Percentiles rank a stretch among this genome's conserved stretches.
These are phyloP conservation scores for Lipomyces kockii DNA, from an alignment of 805 yeast genomes.

Conservation along the genomic window DNA sequence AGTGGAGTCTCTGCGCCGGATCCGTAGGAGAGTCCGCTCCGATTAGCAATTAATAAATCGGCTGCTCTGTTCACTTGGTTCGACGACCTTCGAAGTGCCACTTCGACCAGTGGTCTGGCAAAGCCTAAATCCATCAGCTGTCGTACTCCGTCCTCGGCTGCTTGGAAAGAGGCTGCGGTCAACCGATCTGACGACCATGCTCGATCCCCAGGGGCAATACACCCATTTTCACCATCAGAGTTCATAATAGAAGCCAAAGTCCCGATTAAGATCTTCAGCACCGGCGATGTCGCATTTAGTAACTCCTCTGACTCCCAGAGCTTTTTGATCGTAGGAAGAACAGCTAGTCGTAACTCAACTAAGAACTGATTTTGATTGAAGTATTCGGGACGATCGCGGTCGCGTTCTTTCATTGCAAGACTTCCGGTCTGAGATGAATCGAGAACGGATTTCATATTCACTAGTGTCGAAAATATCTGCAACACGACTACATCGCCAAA, in stretches of 20 bases:
- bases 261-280: slow-evolving; percentile 21
- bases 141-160: slow-evolving; percentile 40
- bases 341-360: slow-evolving; percentile 42
- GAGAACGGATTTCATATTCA: slow-evolving; percentile 39
- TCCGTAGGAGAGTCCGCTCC: neutral
- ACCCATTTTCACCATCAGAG: slow-evolving; percentile 32
- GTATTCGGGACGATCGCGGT: slow-evolving; percentile 37
- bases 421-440: slow-evolving; percentile 40
- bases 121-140: slow-evolving; percentile 37
- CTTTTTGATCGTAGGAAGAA: slow-evolving; percentile 31
- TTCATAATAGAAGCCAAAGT: slow-evolving; percentile 29
- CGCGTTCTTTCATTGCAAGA: slow-evolving; percentile 38
- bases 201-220: slow-evolving; percentile 7
- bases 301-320: slow-evolving; percentile 31
- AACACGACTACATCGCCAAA: slow-evolving; percentile 39
- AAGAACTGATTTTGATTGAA: slow-evolving; percentile 43
- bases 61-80: slow-evolving; percentile 6
- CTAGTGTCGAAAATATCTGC: slow-evolving; percentile 37
- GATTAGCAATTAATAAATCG: slow-evolving; percentile 2
- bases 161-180: slow-evolving; percentile 26
- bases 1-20: neutral
- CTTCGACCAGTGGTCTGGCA: slow-evolving; percentile 21
- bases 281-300: slow-evolving; percentile 16
- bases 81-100: slow-evolving; percentile 4
- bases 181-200: slow-evolving; percentile 28